Base-by-base conservation (phyloP, 306 rosid genomes). In the Castanea crenata region DNA sequence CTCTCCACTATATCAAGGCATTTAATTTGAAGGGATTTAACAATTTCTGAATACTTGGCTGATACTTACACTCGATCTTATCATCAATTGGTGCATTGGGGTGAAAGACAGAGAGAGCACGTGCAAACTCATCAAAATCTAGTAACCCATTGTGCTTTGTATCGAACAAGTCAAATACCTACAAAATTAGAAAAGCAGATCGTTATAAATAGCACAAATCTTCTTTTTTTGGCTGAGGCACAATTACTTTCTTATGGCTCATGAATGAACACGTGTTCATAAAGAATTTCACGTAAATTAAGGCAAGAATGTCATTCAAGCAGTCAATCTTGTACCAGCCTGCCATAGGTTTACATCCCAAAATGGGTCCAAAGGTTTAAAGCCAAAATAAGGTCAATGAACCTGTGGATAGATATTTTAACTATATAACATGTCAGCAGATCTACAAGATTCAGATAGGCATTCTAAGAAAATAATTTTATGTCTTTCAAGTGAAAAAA, bases 141-240 rank as follows among this genome's bases (percentile, higher is more conserved):
- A 93, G 94, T 74, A 82, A 83, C 58, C 97, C 97, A 70, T 79
- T 81, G 32, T 91, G 91, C 78, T 86, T 83, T 73, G 78, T 78
- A 74, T 91, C 97, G 79, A 93, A 93, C 90, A 90, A 83, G 71
- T 93, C 93, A 86, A 91, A 91, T 76, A 93, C 98, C 97, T 93
- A 69, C 65, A 81, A 18, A 84, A 78, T 82, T 78, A 63, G 32
- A 84, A 83, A 75, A 70, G 41, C 55, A 83, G 21, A 76, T 81
- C 78, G 51, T 64, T 21, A 27, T 32, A 77, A 77, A 70, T 44
- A 68, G 44, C 31, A 59, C 6, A 62, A 52, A 68, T 35, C 12
- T 41, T 41, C 46, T 41, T 41, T 41, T 41, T 41, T 41, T 41
- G 46, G 46, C 46, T 41, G 46, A 41, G 46, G 44, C 31, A 59